phyloP scores from a whole-genome alignment of 2,329 filamentous ascomycete species.

The Spiromastix sp. region DNA sequence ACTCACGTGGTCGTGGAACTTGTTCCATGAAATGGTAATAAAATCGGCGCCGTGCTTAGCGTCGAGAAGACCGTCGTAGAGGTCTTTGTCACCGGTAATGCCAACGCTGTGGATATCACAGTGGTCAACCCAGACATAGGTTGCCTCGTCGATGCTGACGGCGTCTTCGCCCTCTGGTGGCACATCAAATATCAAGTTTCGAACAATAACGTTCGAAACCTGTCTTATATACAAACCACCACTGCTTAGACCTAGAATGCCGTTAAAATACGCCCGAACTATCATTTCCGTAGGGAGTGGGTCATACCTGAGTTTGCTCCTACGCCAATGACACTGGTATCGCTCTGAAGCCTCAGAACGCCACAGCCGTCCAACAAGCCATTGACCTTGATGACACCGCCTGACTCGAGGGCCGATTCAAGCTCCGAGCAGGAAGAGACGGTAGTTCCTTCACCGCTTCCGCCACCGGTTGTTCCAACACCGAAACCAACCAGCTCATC shows the following conservation, averaged over 20 bases:
- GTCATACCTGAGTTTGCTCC: slow-evolving; percentile 30
- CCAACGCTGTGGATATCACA: slow-evolving; percentile 31
- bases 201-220: slow-evolving; percentile 20
- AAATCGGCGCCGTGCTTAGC: slow-evolving; percentile 36
- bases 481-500: slow-evolving; percentile 11
- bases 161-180: slow-evolving; percentile 42
- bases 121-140: slow-evolving; percentile 42
- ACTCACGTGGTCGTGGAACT: slow-evolving; percentile 33
- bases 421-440: slow-evolving; percentile 32
- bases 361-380: slow-evolving; percentile 34
- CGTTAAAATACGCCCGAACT: slow-evolving; percentile 5
- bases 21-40: slow-evolving; percentile 34
- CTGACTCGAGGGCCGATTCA: slow-evolving; percentile 19
- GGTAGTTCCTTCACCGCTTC: slow-evolving; percentile 35
- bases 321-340: slow-evolving; percentile 44
- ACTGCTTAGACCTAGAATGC: slow-evolving; percentile 28
- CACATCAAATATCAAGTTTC: slow-evolving; percentile 45
- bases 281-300: not conserved
- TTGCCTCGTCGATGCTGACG: slow-evolving; percentile 38
- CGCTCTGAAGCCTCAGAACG: slow-evolving; percentile 37
- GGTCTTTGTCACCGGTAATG: slow-evolving; percentile 31
- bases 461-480: slow-evolving; percentile 36
- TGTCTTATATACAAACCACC: slow-evolving; percentile 38
- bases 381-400: slow-evolving; percentile 38
- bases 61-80: slow-evolving; percentile 26